Evolutionary conservation across 495 filamentous ascomycete genomes (phyloP).

Genomic region (Penicillium soppii): DNA sequence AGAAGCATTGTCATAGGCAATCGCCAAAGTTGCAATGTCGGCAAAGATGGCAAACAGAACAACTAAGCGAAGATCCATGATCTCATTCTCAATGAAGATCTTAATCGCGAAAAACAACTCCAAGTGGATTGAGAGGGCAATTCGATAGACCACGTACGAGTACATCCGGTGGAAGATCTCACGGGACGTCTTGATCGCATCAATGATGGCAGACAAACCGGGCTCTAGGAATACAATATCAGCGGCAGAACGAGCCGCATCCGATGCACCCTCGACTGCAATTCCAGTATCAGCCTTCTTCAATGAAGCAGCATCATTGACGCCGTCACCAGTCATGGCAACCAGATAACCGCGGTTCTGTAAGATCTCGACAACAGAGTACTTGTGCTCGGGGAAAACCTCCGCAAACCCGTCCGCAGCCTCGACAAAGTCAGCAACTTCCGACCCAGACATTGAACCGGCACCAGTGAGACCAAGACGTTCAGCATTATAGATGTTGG

Average conservation of each 20-base stretch:
- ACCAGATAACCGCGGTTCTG: constrained; percentile 94
- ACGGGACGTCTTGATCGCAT: constrained; percentile 89
- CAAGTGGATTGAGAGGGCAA: constrained; percentile 86
- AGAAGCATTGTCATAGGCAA: constrained; percentile 91
- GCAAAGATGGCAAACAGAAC: constrained; percentile 95
- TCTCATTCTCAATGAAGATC: constrained; percentile 83
- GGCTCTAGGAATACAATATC: constrained; percentile 93
- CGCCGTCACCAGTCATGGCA: constrained; percentile 98
- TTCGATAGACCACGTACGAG: constrained; percentile 94
- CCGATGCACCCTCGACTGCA: constrained; percentile 89
- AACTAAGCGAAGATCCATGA: constrained; percentile 79
- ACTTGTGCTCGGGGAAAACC: constrained; percentile 97
- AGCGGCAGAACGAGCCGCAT: constrained; percentile 87
- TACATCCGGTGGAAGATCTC: constrained; percentile 98
- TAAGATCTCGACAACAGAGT: constrained; percentile 92
- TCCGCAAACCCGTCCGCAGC: constrained; percentile 92
- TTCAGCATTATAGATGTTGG: constrained; percentile 92
- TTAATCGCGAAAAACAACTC: constrained; percentile 87
- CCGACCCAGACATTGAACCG: constrained; percentile 87
- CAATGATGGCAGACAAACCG: constrained; percentile 88
- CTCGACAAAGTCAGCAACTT: constrained; percentile 93
- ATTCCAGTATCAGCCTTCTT: constrained; percentile 91
- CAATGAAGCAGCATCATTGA: constrained; percentile 93
- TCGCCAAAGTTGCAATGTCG: constrained; percentile 88
- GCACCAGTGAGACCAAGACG: constrained; percentile 79